Base-by-base conservation (phyloP, 225 moss, liverwort and hornwort genomes). In the Marchantia paleacea region DNA sequence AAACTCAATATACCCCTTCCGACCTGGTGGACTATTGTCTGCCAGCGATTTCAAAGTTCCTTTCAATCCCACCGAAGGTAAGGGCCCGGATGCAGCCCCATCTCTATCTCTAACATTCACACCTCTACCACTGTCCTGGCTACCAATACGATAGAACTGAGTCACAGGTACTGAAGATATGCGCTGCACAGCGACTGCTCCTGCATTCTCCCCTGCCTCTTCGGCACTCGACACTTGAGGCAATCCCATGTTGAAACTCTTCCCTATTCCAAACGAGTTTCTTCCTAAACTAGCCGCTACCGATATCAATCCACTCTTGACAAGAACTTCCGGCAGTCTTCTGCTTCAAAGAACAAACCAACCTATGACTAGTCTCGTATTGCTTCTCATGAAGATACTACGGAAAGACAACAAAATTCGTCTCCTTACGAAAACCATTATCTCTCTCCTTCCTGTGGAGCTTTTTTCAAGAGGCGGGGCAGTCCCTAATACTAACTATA, bases 1-100 rank as follows among this genome's bases (percentile, higher is more conserved):
- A 82, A 81, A 89, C 52, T 87, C 91, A 55, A 88, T 80, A 58
- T 86, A 84, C 74, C 85, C 91, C 75, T 69, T 78, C 67, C 67
- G 63, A 55, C 75, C 81, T 68, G 52, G 62, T 64, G 78, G 64
- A 78, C 64, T 65, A 18, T 64, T 12, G 50, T 78, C 65, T 51
- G 49, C 63, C 48, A 78, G 26, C 48, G 65, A 52, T 25, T 78
- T 63, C 78, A 78, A 18, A 64, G 50, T 13, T 65, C 64, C 78
- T 78, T 78, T 65, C 24, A 78, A 8, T 10, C 64, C 78, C 30
- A 76, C 76, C 76, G 58, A 55, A 48, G 61, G 76, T 29, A 62
- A 18, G 22, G 52, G 73, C 24, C 73, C 73, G 4, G 52, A 6
- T 20, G 19, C 29, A 18, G 51, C 30, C 69, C 31, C 54, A 70